Conservation (phyloP, 257 asterid species). For the Solanum bulbocastanum region DNA sequence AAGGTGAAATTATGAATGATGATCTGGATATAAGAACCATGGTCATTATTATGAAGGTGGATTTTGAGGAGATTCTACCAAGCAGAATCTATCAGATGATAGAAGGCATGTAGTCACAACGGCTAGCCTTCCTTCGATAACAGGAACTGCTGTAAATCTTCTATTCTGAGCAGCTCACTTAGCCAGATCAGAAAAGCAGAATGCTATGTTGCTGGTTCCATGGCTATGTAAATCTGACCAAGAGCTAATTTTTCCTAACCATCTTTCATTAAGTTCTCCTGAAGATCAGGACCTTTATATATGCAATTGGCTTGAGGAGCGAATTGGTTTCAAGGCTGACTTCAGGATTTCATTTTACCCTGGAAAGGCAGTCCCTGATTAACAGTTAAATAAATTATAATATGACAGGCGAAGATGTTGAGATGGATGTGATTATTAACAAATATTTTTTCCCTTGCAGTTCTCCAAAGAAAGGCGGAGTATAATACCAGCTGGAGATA, state of each 20-base stretch:
- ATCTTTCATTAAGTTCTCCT: background rate
- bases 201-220: slow-evolving; percentile 86
- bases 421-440: background rate
- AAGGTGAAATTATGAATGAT: slow-evolving; percentile 52
- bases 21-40: slow-evolving; percentile 67
- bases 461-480: slow-evolving; percentile 74
- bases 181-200: slow-evolving; percentile 69
- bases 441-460: slow-evolving; percentile 15
- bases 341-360: slow-evolving; percentile 93
- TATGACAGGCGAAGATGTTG: background rate
- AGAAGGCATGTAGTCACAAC: slow-evolving; percentile 85
- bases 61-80: slow-evolving; percentile 54
- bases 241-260: background rate
- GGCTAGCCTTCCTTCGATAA: slow-evolving; percentile 98
- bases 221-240: background rate
- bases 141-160: slow-evolving; percentile 91
- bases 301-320: slow-evolving; percentile 84
- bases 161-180: slow-evolving; percentile 87
- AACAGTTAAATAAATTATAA: background rate
- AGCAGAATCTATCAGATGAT: slow-evolving; percentile 36
- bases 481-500: slow-evolving; percentile 85
- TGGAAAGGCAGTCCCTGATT: slow-evolving; percentile 54
- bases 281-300: slow-evolving; percentile 1
- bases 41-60: slow-evolving; percentile 82
- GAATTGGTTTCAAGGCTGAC: slow-evolving; percentile 80